Conservation (phyloP, 2,329 filamentous ascomycete species). For the Aschersonia sp. region DNA sequence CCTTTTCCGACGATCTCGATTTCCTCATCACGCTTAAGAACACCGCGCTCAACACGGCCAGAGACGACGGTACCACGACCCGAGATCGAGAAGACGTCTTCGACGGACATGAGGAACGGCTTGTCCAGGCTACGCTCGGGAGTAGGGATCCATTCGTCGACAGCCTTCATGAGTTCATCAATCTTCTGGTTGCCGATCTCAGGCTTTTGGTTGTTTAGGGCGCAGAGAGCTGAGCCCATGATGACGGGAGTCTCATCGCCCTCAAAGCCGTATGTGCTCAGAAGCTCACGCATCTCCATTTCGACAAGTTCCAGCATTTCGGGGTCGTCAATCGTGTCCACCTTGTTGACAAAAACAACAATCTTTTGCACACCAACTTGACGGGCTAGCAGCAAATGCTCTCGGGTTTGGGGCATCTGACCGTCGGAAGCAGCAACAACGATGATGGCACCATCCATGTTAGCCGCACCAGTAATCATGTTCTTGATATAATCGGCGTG, state of each 20-base stretch:
- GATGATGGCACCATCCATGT: slow-evolving; percentile 98
- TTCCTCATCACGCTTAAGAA: slow-evolving; percentile 84
- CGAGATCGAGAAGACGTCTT: slow-evolving; percentile 80
- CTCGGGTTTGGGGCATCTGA: slow-evolving; percentile 98
- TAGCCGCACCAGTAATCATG: slow-evolving; percentile 99
- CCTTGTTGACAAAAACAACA: slow-evolving; percentile 99
- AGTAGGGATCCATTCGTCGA: slow-evolving; percentile 94
- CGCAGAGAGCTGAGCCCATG: slow-evolving; percentile 92
- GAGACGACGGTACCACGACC: slow-evolving; percentile 95
- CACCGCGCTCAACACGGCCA: slow-evolving; percentile 91
- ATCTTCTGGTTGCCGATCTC: slow-evolving; percentile 84
- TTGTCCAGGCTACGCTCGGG: slow-evolving; percentile 90
- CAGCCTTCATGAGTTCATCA: slow-evolving; percentile 76
- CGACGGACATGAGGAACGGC: slow-evolving; percentile 97
- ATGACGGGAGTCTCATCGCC: slow-evolving; percentile 96
- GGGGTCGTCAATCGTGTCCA: slow-evolving; percentile 90
- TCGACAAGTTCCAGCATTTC: slow-evolving; percentile 99
- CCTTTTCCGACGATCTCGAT: slow-evolving; percentile 90
- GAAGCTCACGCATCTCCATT: slow-evolving; percentile 99
- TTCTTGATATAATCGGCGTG: slow-evolving; percentile 99
- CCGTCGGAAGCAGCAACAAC: slow-evolving; percentile 96
- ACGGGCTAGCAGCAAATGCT: slow-evolving; percentile 92
- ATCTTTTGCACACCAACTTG: slow-evolving; percentile 98
- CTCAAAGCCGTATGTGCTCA: slow-evolving; percentile 87
- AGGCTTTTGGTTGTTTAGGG: slow-evolving; percentile 69